Evolutionary conservation across 2,329 filamentous ascomycete genomes (phyloP).

Genomic region (Clonostachys rosea): DNA sequence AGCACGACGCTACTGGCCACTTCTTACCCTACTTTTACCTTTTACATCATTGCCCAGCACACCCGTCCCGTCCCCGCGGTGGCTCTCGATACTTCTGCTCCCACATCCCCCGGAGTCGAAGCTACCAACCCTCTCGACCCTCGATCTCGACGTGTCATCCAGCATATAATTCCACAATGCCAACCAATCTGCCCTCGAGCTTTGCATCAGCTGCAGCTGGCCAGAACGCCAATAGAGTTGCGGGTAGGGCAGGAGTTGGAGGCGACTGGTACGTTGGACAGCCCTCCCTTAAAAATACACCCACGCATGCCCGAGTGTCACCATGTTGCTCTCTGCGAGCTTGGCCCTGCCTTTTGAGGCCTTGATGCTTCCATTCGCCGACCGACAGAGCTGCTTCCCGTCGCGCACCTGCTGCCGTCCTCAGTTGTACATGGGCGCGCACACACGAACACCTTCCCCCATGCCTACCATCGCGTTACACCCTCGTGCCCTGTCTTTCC

Average conservation of each 20-base stretch:
- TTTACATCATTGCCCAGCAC: not conserved
- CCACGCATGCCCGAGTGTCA: not conserved
- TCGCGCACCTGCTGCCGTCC: not conserved
- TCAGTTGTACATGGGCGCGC: no score
- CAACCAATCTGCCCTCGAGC: slow-evolving; percentile 74
- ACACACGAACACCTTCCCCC: not conserved
- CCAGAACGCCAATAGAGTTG: slow-evolving; percentile 59
- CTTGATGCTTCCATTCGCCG: no score
- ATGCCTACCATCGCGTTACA: not conserved
- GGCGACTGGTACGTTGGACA: slow-evolving; percentile 67
- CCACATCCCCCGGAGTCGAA: not conserved
- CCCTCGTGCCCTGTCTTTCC: slow-evolving; percentile 7
- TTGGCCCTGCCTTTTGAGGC: not conserved
- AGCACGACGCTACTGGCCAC: not conserved
- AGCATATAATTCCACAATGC: slow-evolving; percentile 35
- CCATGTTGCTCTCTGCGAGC: slow-evolving; percentile 1
- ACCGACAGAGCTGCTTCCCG: not conserved
- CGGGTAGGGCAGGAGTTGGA: slow-evolving; percentile 49
- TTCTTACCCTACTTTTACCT: not conserved
- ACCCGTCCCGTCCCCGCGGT: not conserved
- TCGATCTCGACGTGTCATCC: not conserved
- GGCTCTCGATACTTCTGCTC: no score
- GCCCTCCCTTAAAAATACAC: not conserved
- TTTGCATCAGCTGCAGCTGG: slow-evolving; percentile 81
- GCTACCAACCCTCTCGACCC: not conserved